These are phyloP conservation scores for Theileria orientalis DNA, from an alignment of 169 alveolate genomes.

Conservation along the genomic window DNA sequence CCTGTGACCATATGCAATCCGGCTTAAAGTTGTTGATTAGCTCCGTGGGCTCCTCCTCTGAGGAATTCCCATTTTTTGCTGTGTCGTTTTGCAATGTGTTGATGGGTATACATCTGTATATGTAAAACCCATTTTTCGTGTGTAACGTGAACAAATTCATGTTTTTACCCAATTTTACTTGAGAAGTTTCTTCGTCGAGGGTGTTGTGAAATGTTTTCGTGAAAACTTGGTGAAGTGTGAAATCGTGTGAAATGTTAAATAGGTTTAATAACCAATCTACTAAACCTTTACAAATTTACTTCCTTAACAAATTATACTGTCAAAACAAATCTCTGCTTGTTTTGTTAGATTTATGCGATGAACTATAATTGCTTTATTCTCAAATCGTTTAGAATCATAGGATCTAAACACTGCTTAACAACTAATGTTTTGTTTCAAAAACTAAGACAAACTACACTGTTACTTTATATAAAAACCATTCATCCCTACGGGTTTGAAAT, in stretches of 20 bases:
- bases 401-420: no score
- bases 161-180: constrained; percentile 1
- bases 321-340: background rate
- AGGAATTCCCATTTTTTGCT: background rate
- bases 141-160: constrained; percentile 62
- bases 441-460: no score
- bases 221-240: background rate
- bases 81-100: constrained; percentile 10
- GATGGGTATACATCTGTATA: constrained; percentile 31
- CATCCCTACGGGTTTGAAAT: no score
- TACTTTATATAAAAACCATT: no score
- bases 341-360: no score
- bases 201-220: background rate
- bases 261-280: no score
- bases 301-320: background rate
- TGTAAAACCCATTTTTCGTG: constrained; percentile 50
- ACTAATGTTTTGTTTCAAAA: no score
- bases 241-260: no score
- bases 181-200: background rate
- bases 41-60: constrained; percentile 26
- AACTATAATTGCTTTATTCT: no score
- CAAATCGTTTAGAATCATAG: no score
- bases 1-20: constrained; percentile 46
- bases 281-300: background rate
- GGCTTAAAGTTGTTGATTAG: background rate